Evolutionary conservation across 2,329 filamentous ascomycete genomes (phyloP).

Genomic region (Diaporthe caulivora): DNA sequence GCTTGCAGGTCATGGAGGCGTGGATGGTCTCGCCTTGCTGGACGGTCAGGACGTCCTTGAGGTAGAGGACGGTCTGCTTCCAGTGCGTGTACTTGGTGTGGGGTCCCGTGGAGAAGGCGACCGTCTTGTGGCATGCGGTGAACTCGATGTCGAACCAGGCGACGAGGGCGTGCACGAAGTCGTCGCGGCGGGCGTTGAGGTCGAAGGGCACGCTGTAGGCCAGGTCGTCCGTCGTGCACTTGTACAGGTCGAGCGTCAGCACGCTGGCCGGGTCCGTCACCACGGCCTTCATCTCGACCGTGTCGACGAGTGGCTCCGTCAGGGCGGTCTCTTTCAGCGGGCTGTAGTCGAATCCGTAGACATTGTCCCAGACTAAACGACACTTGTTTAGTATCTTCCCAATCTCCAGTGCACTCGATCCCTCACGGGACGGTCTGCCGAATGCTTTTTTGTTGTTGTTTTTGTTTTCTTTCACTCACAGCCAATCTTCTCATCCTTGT

Average conservation of each 20-base stretch:
- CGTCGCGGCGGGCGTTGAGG: conserved; percentile 83
- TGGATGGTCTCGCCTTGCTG: conserved; percentile 85
- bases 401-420: background rate
- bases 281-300: conserved; percentile 95
- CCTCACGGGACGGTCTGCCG: background rate
- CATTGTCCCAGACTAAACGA: conserved; percentile 93
- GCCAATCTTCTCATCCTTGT: conserved; percentile 99
- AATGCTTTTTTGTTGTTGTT: background rate
- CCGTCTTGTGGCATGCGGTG: conserved; percentile 96
- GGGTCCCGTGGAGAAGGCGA: conserved; percentile 95
- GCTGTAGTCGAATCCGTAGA: conserved; percentile 97
- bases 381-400: conserved; percentile 21
- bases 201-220: conserved; percentile 85
- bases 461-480: conserved; percentile 72
- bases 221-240: conserved; percentile 84
- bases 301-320: conserved; percentile 96
- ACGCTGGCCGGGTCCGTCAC: conserved; percentile 91
- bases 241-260: conserved; percentile 93
- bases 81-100: conserved; percentile 99
- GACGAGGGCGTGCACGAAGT: conserved; percentile 96
- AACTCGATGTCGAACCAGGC: conserved; percentile 99
- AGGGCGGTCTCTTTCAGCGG: conserved; percentile 94
- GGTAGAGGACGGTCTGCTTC: conserved; percentile 99
- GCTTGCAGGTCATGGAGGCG: conserved; percentile 83
- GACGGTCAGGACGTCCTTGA: conserved; percentile 92